Base-by-base conservation (phyloP, 352 stramenopile genomes). In the Pythium sp. region DNA sequence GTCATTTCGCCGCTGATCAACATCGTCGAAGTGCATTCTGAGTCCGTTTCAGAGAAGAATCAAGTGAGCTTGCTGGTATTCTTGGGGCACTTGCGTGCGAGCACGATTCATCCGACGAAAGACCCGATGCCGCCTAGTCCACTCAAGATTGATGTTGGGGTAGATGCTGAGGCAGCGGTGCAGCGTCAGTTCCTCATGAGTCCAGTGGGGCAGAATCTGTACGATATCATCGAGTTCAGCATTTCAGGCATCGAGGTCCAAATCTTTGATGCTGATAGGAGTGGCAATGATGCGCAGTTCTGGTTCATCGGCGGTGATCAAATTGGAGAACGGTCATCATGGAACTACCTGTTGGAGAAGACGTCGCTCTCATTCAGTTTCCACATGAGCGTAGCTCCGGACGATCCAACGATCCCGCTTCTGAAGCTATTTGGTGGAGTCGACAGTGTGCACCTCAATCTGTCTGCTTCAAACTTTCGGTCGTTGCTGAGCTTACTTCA, bases 1-100 rank as follows among this genome's bases (percentile, higher is more conserved):
- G 77, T 95, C 14, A 89, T 93, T 11, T 94, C 88, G 8, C 88
- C 88, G 30, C 59, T 94, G 36, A 89, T 95, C 20, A 92, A 87
- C 36, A 65, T 95, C 28, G 75, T 86, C 34, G 75, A 92, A 56
- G 81, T 82, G 3, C 78, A 80, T 22, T 73, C 72, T 43, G 65
- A 65, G 58, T 38, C 54, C n/a, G 57, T 71, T 5, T 24, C 64
- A 56, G 26, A 77, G 58, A 57, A 67, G 14, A 65, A 79, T 18
- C 73, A 80, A 60, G 80, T 87, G 26, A 82, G 72, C 49, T 70
- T 94, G 11, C 66, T 92, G 26, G 76, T 94, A 38, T 94, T 94
- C 60, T 69, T 93, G 24, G 87, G 87, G 15, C 87, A 93, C 70
- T 68, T 94, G 34, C 82, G 88, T 51, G 86, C 86, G 20, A 79